Evolutionary conservation across 2,329 filamentous ascomycete genomes (phyloP), one percentile per base, ranked within the genome.

Genomic region (Cylindrodendrum hubeiense): DNA sequence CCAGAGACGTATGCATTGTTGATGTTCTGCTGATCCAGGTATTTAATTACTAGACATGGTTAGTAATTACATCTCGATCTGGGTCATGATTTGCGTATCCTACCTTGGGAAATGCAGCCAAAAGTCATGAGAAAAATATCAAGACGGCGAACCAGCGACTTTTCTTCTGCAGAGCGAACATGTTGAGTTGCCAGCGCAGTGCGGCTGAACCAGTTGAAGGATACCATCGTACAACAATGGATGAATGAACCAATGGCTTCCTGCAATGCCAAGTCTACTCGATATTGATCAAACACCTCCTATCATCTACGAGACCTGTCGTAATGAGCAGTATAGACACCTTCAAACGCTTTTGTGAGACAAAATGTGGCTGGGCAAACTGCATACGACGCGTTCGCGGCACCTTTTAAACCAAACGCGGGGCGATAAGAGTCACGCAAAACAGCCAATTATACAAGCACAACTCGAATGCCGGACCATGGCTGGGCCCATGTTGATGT

Each of bases 1-100:
- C 80, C 80, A 0, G 77, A 79, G 9, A 81, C 79, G 44, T 81
- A 82, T 13, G 80, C 80, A 19, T 68, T 76, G 60, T 73, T 79
- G 71, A 77, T 79, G 46, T 79, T 79, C 7, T 74, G 73, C 61
- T 80, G 79, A 57, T 82, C 80, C n/a, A 79, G 70, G 66, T 63
- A 64, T 6, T 64, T 64, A 26, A 60, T 64, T 26, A 64, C 61
- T 64, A 13, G 10, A 21, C 15, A n/a, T 10, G 9, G 10, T 63
- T 19, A 59, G 21, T 17, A 26, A 26, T 8, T 1, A 4, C 17
- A 4, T 9, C 6, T 24, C 5, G 6, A 3, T 13, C 43, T 24
- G 3, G 5, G 3, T 12, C n/a, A 22, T n/a, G n/a, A n/a, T n/a
- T n/a, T 13, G 5, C 5, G 2, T 19, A n/a, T 37, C 43, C 46